These are phyloP conservation scores for Chaetoceros muelleri DNA, from an alignment of 108 stramenopile species.

Conservation along the genomic window DNA sequence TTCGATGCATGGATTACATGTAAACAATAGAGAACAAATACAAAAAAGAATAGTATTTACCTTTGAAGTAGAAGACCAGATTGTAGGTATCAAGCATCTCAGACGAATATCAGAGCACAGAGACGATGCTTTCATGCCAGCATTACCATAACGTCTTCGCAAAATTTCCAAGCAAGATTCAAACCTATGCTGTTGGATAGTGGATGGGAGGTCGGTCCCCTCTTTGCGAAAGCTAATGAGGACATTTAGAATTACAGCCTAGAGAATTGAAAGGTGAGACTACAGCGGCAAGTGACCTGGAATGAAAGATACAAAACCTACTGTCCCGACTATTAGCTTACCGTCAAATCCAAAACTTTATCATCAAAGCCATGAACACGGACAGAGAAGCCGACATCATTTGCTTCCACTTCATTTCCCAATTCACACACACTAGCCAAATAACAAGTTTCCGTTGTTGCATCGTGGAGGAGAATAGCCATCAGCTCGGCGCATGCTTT, in stretches of 20 bases:
- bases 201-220: slow-evolving; percentile 30
- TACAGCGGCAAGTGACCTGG: too few relatives aligned
- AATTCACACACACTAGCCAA: slow-evolving; percentile 67
- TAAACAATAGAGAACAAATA: not conserved
- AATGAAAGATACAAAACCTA: too few relatives aligned
- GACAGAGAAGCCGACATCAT: slow-evolving; percentile 58
- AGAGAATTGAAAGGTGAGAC: not conserved
- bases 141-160: slow-evolving; percentile 43
- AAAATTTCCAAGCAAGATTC: slow-evolving; percentile 57
- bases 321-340: not conserved
- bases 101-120: slow-evolving; percentile 46
- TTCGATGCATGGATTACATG: not conserved
- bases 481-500: slow-evolving; percentile 62
- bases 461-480: slow-evolving; percentile 52
- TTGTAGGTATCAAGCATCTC: slow-evolving; percentile 40
- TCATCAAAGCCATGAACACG: slow-evolving; percentile 72
- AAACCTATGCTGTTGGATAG: slow-evolving; percentile 44
- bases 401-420: slow-evolving; percentile 35
- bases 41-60: not conserved
- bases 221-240: slow-evolving; percentile 48
- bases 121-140: slow-evolving; percentile 48
- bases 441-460: slow-evolving; percentile 56
- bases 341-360: slow-evolving; percentile 51
- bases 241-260: slow-evolving; percentile 24
- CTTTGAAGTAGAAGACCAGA: slow-evolving; percentile 48